Evolutionary conservation across 345 rosid genomes (phyloP).

Genomic region (Murraya koenigii): DNA sequence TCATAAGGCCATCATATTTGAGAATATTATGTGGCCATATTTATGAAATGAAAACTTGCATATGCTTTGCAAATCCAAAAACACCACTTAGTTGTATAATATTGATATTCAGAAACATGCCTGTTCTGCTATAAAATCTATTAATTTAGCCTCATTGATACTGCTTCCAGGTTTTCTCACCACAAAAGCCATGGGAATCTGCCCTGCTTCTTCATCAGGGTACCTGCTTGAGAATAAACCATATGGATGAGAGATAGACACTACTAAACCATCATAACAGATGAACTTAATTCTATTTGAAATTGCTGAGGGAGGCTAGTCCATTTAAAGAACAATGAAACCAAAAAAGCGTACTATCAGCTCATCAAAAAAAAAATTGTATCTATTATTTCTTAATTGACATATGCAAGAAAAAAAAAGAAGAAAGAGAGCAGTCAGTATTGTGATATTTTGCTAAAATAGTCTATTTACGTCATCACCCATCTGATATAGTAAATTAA

Average conservation of each 20-base stretch:
- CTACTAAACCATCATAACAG: not conserved
- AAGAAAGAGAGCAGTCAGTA: not conserved
- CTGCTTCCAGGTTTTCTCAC: slow-evolving; percentile 78
- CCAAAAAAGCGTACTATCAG: not conserved
- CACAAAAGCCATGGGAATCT: slow-evolving; percentile 95
- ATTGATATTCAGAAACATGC: slow-evolving; percentile 24
- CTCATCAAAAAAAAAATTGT: too few species aligned
- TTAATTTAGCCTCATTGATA: slow-evolving; percentile 50
- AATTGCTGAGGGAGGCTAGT: not conserved
- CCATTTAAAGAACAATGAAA: not conserved
- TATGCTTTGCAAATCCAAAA: not conserved
- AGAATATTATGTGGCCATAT: not conserved
- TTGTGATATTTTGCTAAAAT: not conserved
- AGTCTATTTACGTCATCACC: not conserved
- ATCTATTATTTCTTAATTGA: not conserved
- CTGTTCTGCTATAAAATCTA: slow-evolving; percentile 75
- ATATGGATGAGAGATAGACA: not conserved
- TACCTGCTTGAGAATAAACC: slow-evolving; percentile 42
- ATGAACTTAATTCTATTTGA: not conserved
- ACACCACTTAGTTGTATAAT: not conserved
- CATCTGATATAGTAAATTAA: not conserved
- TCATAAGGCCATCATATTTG: not conserved
- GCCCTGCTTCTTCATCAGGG: slow-evolving; percentile 94
- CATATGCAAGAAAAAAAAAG: not conserved
- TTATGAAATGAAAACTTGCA: not conserved